Base-by-base conservation (phyloP, 768 basidiomycete species). In the Cystobasidium tubakii region DNA sequence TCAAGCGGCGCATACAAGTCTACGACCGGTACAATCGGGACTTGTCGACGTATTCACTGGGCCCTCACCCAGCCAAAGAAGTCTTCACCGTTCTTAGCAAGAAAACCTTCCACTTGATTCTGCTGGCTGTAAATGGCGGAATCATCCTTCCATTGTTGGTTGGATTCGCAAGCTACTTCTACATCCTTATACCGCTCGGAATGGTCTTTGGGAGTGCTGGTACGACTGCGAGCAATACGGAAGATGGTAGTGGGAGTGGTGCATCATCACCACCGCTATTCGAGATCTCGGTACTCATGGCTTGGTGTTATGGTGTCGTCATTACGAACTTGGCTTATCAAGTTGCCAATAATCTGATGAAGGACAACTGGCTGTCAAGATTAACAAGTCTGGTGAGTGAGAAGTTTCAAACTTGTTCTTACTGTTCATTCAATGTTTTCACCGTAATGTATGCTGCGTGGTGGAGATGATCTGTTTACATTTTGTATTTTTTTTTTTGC, bases 91-190 rank as follows among this genome's bases (percentile, higher is more conserved):
- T 27, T 31, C 23, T 62, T 13, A 44, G 6, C 27, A 34, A 21
- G 34, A 33, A 57, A 46, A n/a, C 21, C 3, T 9, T 27, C 3
- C 73, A 53, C 4, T 23, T 69, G 19, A 23, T 27, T 25, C 10
- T 55, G n/a, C 25, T 69, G 17, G 31, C 39, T 25, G 19, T 74
- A 3, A 66, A 69, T 55, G 66, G 43, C 4, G 63, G 42, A 7
- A 36, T 74, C 7, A 4, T 74, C 1, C 43, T 74, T 12, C 73
- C 73, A 25, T 39, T 74, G 15, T 36, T 74, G 6, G 27, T 69
- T 19, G 73, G 73, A 10, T 21, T 55, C 3, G 55, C 25, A 21
- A 36, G 33, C 10, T 54, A 71, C n/a, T n/a, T 71, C 1, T 71
- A 34, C n/a, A 19, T 71, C 29, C 4, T 71, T 21, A 27, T 55